Percentiles rank a stretch among this genome's conserved stretches.
Conservation (phyloP, 2,329 filamentous ascomycete genomes). For the Aspergillus oerlinghausenensis region DNA sequence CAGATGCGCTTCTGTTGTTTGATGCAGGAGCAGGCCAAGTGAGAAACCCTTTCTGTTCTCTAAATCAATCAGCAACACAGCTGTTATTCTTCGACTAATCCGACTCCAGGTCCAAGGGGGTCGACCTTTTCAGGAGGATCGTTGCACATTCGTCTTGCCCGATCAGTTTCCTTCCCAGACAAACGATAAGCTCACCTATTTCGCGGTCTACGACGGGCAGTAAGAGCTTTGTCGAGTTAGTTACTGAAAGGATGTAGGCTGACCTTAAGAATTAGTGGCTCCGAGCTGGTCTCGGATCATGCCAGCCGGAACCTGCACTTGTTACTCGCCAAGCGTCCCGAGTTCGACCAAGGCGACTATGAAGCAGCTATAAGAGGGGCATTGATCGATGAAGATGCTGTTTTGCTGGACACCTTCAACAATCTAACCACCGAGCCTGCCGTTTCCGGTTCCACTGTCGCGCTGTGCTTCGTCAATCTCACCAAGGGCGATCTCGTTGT, state of each 20-base stretch:
- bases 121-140: slow-evolving; percentile 28
- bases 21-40: slow-evolving; percentile 30
- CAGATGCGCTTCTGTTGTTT: slow-evolving; percentile 25
- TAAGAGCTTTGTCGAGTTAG: slow-evolving; percentile 13
- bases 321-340: slow-evolving; percentile 24
- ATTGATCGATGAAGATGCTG: slow-evolving; percentile 25
- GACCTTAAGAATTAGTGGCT: slow-evolving; percentile 20
- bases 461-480: slow-evolving; percentile 31
- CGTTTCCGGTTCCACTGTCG: slow-evolving; percentile 30
- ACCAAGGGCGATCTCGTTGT: slow-evolving; percentile 28
- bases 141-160: slow-evolving; percentile 24
- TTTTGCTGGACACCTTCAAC: slow-evolving; percentile 25
- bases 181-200: slow-evolving; percentile 27
- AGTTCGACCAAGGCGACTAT: slow-evolving; percentile 27
- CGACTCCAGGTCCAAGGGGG: slow-evolving; percentile 25
- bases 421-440: slow-evolving; percentile 22
- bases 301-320: slow-evolving; percentile 24
- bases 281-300: slow-evolving; percentile 29
- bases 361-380: slow-evolving; percentile 26
- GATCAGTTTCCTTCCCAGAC: slow-evolving; percentile 25
- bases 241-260: neutral
- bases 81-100: neutral
- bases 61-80: neutral
- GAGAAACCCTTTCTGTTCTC: neutral
- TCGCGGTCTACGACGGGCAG: slow-evolving; percentile 35